Evolutionary conservation across 345 rosid species (phyloP).

Genomic region (Populus davidiana): DNA sequence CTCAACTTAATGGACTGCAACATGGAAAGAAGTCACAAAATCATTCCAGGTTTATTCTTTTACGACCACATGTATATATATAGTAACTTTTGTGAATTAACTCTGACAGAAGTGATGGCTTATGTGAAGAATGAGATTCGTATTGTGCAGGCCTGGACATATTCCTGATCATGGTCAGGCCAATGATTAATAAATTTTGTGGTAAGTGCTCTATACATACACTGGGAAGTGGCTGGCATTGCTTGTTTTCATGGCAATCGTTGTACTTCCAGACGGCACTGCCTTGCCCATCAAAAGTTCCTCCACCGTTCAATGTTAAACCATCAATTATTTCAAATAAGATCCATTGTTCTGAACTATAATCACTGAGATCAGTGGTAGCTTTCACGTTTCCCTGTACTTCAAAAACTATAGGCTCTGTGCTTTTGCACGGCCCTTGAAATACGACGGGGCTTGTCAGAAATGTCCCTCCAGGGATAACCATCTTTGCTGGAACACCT

Average conservation of each 20-base stretch:
- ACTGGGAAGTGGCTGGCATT: constrained; percentile 44
- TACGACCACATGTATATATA: too few relatives aligned
- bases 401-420: constrained; percentile 30
- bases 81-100: too few relatives aligned
- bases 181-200: too few relatives aligned
- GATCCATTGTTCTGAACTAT: constrained; percentile 39
- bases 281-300: constrained; percentile 65
- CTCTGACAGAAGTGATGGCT: too few relatives aligned
- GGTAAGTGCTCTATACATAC: constrained; percentile 18
- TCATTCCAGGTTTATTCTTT: neutral
- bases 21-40: neutral
- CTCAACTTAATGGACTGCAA: constrained; percentile 41
- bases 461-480: constrained; percentile 46
- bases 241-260: constrained; percentile 27
- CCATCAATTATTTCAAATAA: constrained; percentile 43
- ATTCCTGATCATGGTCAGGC: too few relatives aligned
- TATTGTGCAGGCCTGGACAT: too few relatives aligned
- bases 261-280: constrained; percentile 38
- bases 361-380: constrained; percentile 30
- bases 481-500: constrained; percentile 40
- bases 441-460: constrained; percentile 45
- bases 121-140: too few relatives aligned
- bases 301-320: constrained; percentile 47
- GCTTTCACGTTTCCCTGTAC: constrained; percentile 49
- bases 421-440: constrained; percentile 54